Conservation (phyloP, 495 filamentous ascomycete species). For the Pyrenula aspistea region DNA sequence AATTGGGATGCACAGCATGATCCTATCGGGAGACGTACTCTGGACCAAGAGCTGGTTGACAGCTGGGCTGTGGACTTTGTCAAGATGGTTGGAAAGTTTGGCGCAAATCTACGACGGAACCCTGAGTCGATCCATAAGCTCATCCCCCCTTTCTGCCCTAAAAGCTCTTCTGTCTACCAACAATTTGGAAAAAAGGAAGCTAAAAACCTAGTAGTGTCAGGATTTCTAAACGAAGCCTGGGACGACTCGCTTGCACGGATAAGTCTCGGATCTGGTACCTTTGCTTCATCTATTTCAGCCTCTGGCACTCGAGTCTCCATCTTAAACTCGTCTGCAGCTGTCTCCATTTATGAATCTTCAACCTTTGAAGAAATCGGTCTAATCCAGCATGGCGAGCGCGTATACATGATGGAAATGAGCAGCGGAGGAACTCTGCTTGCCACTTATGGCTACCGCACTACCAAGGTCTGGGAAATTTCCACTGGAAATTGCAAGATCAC, state of each 20-base stretch:
- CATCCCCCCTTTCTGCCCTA: constrained; percentile 25
- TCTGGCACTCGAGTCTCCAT: constrained; percentile 8
- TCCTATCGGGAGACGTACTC: constrained; percentile 5
- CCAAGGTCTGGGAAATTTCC: constrained; percentile 5
- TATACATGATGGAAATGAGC: constrained; percentile 8
- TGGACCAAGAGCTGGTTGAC: constrained; percentile 15
- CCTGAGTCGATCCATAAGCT: constrained; percentile 22
- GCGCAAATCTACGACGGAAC: constrained; percentile 9
- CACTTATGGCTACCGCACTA: constrained; percentile 11
- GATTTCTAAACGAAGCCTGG: constrained; percentile 10
- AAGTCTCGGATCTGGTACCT: constrained; percentile 1
- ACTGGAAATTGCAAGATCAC: constrained; percentile 8
- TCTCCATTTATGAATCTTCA: constrained; percentile 9
- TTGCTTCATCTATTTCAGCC: constrained; percentile 6
- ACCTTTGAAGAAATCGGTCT: constrained; percentile 8
- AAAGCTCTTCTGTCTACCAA: constrained; percentile 9
- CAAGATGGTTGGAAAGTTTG: constrained; percentile 27
- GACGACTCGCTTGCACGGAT: constrained; percentile 14
- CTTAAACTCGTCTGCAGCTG: constrained; percentile 6
- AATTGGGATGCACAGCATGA: constrained; percentile 5
- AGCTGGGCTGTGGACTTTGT: constrained; percentile 28
- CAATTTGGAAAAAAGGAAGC: constrained; percentile 5
- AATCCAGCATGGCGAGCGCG: constrained; percentile 10
- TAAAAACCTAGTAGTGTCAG: constrained; percentile 5
- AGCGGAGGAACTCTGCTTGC: constrained; percentile 5